Percentiles rank a stretch among this genome's conserved stretches.
These are phyloP conservation scores for Coprinopsis marcescibilis DNA, from an alignment of 768 basidiomycete genomes.

Conservation along the genomic window DNA sequence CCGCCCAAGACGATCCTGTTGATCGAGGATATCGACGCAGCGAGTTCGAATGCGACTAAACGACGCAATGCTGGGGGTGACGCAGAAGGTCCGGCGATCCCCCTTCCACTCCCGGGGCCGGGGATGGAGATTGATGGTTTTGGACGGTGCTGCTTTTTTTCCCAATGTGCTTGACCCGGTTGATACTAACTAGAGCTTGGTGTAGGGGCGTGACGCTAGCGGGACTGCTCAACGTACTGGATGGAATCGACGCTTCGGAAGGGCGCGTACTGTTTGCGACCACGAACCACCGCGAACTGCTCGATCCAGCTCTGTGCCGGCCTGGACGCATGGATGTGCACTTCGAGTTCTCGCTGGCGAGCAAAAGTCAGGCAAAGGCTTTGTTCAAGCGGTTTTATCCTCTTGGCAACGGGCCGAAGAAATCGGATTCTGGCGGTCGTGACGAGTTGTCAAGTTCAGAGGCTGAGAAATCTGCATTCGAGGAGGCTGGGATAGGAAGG, in stretches of 20 bases:
- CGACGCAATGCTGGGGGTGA: not conserved
- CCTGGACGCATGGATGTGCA: slow-evolving; percentile 68
- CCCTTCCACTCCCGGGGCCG: not conserved
- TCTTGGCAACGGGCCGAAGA: slow-evolving; percentile 22
- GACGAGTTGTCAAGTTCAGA: no score
- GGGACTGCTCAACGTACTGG: slow-evolving; percentile 63
- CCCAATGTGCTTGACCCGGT: no score
- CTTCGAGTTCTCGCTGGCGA: slow-evolving; percentile 58
- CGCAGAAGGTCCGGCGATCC: not conserved
- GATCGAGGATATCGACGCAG: slow-evolving; percentile 73
- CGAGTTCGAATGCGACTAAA: slow-evolving; percentile 12
- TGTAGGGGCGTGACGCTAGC: slow-evolving; percentile 46
- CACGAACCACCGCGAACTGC: slow-evolving; percentile 53
- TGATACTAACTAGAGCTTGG: no score
- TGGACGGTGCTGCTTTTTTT: no score
- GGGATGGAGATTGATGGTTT: no score
- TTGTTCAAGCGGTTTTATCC: slow-evolving; percentile 59
- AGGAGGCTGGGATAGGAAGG: not conserved
- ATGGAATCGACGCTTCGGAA: slow-evolving; percentile 49
- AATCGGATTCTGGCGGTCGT: no score
- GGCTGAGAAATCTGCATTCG: not conserved
- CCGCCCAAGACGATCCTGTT: slow-evolving; percentile 56
- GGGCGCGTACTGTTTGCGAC: slow-evolving; percentile 63
- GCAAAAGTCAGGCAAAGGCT: slow-evolving; percentile 48
- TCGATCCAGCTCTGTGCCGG: slow-evolving; percentile 60